Evolutionary conservation across 768 basidiomycete genomes (phyloP).

Genomic region (Suillus luteus): DNA sequence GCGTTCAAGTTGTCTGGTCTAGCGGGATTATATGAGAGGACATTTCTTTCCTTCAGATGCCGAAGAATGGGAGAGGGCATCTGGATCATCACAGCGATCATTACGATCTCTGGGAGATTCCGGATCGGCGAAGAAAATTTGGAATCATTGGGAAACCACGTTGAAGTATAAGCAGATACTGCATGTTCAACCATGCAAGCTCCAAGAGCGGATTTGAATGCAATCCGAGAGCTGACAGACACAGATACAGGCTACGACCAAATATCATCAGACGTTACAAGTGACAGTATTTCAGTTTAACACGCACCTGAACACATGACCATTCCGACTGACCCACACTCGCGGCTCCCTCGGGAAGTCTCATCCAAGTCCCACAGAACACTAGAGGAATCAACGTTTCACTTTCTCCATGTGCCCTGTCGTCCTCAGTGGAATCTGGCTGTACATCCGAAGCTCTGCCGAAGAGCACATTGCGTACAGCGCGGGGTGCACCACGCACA

Average conservation of each 20-base stretch:
- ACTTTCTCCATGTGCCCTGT: background rate
- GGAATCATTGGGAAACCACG: background rate
- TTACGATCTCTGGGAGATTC: background rate
- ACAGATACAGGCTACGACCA: background rate
- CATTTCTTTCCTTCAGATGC: background rate
- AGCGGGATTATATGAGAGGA: no score
- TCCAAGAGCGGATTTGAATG: background rate
- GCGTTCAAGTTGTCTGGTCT: no score
- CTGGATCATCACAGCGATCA: background rate
- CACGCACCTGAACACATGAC: background rate
- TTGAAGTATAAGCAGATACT: background rate
- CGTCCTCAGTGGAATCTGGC: background rate
- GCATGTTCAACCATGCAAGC: no score
- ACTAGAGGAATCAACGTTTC: background rate
- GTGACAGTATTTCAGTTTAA: background rate
- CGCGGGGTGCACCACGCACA: background rate
- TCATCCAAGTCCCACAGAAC: slow-evolving; percentile 1
- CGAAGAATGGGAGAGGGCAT: background rate
- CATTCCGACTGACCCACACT: background rate
- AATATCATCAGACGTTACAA: background rate
- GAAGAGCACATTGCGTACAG: background rate
- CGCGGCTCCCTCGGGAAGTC: background rate
- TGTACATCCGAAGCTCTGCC: background rate
- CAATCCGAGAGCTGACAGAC: background rate
- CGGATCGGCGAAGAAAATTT: background rate